These are phyloP conservation scores for Plasmodium coatneyi DNA, from an alignment of 169 alveolate species.

Conservation along the genomic window DNA sequence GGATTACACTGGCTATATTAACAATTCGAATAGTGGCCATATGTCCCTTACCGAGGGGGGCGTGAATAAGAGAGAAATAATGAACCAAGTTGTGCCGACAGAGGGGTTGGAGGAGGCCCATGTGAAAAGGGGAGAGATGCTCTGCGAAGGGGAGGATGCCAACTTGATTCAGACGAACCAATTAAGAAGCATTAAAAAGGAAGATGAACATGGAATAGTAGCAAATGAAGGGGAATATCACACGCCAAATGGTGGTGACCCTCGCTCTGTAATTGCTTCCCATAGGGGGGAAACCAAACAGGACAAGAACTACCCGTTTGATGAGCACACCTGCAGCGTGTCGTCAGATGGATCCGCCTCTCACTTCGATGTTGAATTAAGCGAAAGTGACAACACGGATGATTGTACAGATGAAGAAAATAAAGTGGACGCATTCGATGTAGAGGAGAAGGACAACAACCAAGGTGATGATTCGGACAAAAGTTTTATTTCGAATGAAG, in stretches of 20 bases:
- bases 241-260: background rate
- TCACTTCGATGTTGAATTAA: constrained; percentile 18
- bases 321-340: background rate
- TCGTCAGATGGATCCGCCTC: constrained; percentile 5
- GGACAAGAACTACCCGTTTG: background rate
- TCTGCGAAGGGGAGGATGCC: background rate
- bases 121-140: background rate
- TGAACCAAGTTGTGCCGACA: background rate
- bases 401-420: background rate
- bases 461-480: background rate
- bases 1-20: constrained; percentile 67
- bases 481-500: background rate
- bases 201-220: background rate
- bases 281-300: background rate
- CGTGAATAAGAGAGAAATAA: background rate
- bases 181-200: background rate
- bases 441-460: background rate
- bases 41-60: background rate
- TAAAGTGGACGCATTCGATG: background rate
- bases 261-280: background rate
- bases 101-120: background rate
- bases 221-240: background rate
- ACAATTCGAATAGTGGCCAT: constrained; percentile 12
- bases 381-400: background rate
- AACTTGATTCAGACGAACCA: background rate